These are phyloP conservation scores for Candida caryicola DNA, from an alignment of 805 yeast species.

Conservation along the genomic window DNA sequence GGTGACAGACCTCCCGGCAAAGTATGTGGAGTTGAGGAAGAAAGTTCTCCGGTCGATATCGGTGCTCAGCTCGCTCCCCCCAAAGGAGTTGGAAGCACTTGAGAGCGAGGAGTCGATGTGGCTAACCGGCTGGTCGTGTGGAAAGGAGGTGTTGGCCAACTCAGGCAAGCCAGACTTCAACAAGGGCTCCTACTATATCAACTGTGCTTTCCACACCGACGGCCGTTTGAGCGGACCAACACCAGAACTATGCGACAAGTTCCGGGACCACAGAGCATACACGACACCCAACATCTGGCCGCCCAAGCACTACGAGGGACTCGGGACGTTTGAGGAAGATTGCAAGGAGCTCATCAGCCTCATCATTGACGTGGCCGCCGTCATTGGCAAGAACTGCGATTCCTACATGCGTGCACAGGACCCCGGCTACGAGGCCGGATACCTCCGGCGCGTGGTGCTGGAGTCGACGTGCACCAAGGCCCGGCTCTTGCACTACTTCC, in stretches of 20 bases:
- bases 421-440: constrained; percentile 27
- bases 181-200: constrained; percentile 58
- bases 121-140: constrained; percentile 62
- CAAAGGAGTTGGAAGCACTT: constrained; percentile 29
- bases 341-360: constrained; percentile 39
- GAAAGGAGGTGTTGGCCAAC: constrained; percentile 46
- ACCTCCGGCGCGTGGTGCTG: constrained; percentile 44
- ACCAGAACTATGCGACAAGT: constrained; percentile 26
- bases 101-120: constrained; percentile 51
- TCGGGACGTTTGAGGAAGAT: constrained; percentile 34
- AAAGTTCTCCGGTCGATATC: constrained; percentile 45
- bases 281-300: constrained; percentile 58
- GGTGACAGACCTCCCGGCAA: constrained; percentile 41
- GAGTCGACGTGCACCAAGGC: constrained; percentile 57
- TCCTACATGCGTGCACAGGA: constrained; percentile 31
- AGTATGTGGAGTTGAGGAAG: constrained; percentile 36
- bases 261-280: constrained; percentile 40
- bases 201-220: constrained; percentile 53
- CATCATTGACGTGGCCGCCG: constrained; percentile 47
- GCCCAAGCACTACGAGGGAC: constrained; percentile 10
- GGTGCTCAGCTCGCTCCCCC: constrained; percentile 39
- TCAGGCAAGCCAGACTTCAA: constrained; percentile 45
- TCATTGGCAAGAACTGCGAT: constrained; percentile 57
- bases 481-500: constrained; percentile 53
- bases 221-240: constrained; percentile 46